Base-by-base conservation (phyloP, 2,329 filamentous ascomycete species). In the Fusarium liriodendri region DNA sequence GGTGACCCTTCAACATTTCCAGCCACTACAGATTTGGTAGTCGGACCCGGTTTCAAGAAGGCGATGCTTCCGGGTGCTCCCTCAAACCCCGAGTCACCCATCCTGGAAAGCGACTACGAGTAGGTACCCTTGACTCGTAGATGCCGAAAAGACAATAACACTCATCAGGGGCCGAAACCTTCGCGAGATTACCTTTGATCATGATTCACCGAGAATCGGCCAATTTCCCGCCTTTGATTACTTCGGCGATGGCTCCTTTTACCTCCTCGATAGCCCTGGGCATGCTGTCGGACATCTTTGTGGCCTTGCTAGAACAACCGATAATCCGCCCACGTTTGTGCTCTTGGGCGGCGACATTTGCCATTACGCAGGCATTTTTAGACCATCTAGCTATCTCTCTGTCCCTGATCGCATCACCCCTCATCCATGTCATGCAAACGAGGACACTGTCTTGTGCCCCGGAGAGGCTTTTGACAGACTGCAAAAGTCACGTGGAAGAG, bases 11-110 rank as follows among this genome's bases (percentile, higher is more conserved):
- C 84, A 0, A 80, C 77, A 0, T 90, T 90, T 58, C 86, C 87
- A 1, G 1, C 73, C 0, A 79, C 73, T 1, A 88, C 87, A 1
- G 82, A 85, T 10, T 73, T 90, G 0, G 73, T 90, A 35, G 87
- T 89, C 5, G 89, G 89, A 0, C 85, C 88, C 0, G 88, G 88
- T 0, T 87, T 89, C 77, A 86, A 84, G 57, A 69, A 83, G 3
- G 77, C 78, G 0, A 84, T 86, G 73, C 74, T 85, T 4, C 88
- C 88, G 0, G 87, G 85, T 1, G 87, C 83, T 58, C 88, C 88
- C 0, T 65, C 74, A 2, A 81, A 83, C 25, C 76, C 79, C 3
- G 73, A 84, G 0, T 81, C 80, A 1, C 75, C 76, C 0, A 75
- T 85, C 0, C 74, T 79, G 5, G 82, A 84, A 42, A 80, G 73